Conservation (phyloP, 2,329 filamentous ascomycete genomes). For the Calonectria pseudoturangicola region DNA sequence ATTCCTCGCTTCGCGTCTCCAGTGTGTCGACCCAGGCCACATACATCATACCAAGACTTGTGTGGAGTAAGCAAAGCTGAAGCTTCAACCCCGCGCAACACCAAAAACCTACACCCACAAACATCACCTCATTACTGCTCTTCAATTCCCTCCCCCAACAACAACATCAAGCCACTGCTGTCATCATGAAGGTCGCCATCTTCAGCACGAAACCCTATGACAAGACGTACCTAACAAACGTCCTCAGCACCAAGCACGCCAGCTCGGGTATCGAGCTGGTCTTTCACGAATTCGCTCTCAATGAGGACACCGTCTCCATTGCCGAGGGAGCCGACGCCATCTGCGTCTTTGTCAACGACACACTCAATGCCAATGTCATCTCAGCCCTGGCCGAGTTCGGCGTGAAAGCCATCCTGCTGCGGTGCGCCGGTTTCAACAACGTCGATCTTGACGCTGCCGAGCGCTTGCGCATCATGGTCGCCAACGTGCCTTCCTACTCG, state of each 20-base stretch:
- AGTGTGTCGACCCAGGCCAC: background rate
- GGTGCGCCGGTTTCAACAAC: constrained; percentile 82
- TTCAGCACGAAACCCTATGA: constrained; percentile 81
- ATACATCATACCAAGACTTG: constrained; percentile 33
- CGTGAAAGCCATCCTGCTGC: constrained; percentile 76
- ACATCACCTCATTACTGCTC: constrained; percentile 11
- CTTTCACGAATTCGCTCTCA: constrained; percentile 76
- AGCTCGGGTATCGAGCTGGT: constrained; percentile 66
- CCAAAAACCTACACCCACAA: constrained; percentile 29
- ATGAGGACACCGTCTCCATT: constrained; percentile 72
- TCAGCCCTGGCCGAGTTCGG: constrained; percentile 68
- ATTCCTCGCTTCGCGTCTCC: background rate
- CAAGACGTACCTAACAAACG: constrained; percentile 70
- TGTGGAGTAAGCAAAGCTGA: constrained; percentile 49
- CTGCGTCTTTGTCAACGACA: constrained; percentile 82
- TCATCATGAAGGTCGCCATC: constrained; percentile 74
- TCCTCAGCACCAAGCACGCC: constrained; percentile 59
- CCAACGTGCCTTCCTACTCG: constrained; percentile 81
- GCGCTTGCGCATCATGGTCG: constrained; percentile 74
- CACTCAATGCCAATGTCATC: constrained; percentile 70
- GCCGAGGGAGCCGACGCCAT: constrained; percentile 73
- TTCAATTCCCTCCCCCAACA: background rate
- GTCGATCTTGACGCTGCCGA: constrained; percentile 76
- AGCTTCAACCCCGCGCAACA: constrained; percentile 46
- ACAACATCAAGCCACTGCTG: background rate